Conservation (phyloP, 2,329 filamentous ascomycete species). For the Colletotrichum brevisporum region DNA sequence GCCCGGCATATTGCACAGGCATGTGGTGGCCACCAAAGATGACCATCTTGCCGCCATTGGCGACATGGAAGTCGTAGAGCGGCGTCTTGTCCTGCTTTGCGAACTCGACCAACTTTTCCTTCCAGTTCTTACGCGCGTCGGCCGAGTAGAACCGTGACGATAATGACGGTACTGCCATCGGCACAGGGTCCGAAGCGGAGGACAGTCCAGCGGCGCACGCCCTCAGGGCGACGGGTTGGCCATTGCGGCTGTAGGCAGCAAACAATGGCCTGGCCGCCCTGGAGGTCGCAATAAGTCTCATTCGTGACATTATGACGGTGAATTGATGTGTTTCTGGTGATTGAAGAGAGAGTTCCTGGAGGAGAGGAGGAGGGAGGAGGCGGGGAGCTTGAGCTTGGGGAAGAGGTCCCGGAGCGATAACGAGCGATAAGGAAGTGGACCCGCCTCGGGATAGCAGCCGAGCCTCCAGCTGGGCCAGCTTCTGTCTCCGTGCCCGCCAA, state of each 20-base stretch:
- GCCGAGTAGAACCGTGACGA: constrained; percentile 30
- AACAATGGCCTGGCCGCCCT: constrained; percentile 33
- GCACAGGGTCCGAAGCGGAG: constrained; percentile 24
- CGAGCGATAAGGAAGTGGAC: constrained; percentile 24
- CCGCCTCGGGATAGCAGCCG: constrained; percentile 16
- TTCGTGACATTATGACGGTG: constrained; percentile 25
- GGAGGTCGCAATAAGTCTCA: constrained; percentile 28
- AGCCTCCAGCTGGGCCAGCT: background rate
- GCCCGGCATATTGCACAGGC: constrained; percentile 88
- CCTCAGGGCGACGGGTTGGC: constrained; percentile 11
- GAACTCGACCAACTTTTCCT: constrained; percentile 43
- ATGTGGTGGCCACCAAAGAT: constrained; percentile 95
- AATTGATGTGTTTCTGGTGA: constrained; percentile 9
- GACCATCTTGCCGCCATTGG: constrained; percentile 91
- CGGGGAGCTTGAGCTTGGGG: constrained; percentile 18
- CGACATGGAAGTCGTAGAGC: constrained; percentile 83
- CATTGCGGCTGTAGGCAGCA: constrained; percentile 25
- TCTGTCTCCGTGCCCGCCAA: no score
- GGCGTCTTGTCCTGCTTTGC: constrained; percentile 73
- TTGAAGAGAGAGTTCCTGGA: constrained; percentile 14
- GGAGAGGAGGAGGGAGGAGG: constrained; percentile 6
- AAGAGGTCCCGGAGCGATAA: constrained; percentile 13
- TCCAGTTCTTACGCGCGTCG: constrained; percentile 36
- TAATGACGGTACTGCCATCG: constrained; percentile 20
- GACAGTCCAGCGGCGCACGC: constrained; percentile 22